phyloP scores from a whole-genome alignment of 2,329 filamentous ascomycete species.

The Alternaria sp. region DNA sequence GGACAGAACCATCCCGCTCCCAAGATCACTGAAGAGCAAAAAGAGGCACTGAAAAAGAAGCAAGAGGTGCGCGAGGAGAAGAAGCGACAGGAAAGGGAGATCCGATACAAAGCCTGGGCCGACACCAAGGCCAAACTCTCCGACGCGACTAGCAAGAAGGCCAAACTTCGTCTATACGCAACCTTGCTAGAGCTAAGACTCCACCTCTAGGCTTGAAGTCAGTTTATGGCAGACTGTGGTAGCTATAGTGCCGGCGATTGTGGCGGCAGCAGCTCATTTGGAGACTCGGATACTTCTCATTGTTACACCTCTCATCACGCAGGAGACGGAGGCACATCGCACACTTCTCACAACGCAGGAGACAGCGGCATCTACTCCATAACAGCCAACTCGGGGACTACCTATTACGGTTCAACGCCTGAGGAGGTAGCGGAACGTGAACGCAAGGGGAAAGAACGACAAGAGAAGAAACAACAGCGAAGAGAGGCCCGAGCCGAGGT shows the following conservation, averaged over 20 bases:
- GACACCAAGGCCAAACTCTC: constrained; percentile 2
- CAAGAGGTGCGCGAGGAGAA: neutral
- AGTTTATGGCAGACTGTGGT: constrained; percentile 1
- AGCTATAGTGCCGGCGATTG: neutral
- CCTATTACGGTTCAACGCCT: neutral
- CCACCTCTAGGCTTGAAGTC: neutral
- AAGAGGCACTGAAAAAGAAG: neutral
- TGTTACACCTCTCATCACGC: neutral
- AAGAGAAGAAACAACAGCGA: neutral
- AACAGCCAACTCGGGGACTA: neutral
- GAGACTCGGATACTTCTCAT: neutral
- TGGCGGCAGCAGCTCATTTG: neutral
- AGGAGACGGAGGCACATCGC: neutral
- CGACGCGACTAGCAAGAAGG: neutral
- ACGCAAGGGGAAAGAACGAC: neutral
- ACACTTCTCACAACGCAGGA: neutral
- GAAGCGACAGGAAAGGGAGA: neutral
- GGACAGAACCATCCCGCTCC: no score
- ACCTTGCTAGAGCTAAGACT: constrained; percentile 5
- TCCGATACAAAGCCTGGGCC: neutral
- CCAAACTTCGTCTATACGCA: constrained; percentile 3
- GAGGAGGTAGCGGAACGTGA: neutral
- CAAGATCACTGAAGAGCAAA: neutral
- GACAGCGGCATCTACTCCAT: neutral
- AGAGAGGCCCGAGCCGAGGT: neutral